Base-by-base conservation (phyloP, 495 filamentous ascomycete genomes). In the Neurospora sp. region DNA sequence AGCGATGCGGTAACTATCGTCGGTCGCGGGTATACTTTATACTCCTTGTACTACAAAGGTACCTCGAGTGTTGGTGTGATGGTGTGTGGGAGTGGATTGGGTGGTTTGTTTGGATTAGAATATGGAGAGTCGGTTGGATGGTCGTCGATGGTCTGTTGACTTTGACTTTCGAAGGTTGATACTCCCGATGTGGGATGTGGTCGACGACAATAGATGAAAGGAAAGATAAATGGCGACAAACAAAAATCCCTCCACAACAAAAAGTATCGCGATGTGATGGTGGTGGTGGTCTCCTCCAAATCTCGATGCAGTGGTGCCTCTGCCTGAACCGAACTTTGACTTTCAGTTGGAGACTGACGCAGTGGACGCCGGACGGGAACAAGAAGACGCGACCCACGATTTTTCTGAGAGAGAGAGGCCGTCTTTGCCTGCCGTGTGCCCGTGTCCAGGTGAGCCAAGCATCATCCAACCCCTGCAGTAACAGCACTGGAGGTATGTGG, bases 371-470 rank as follows among this genome's bases (percentile, higher is more conserved):
- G 31, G 70, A 59, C 31, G 27, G 70, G 39, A 40, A 44, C n/a
- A 70, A 62, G 12, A 37, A 70, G 73, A 80, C 76, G 76, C 77
- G 79, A 76, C 75, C 75, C 76, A 74, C 70, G 74, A 77, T 77
- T 79, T 80, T 82, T 78, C 72, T 76, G 54, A 16, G 5, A 35
- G 23, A 35, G 23, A 59, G 12, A 1, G 23, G 54, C 14, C 14
- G 54, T 31, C 54, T 66, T 66, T 66, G 76, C 71, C 75, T 73
- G 73, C 71, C 71, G 16, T 27, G 35, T 71, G 73, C 75, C 73
- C 12, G 54, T 59, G 71, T 69, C 59, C 72, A 69, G 70, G 35
- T 37, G 73, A 70, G 71, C 73, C 10, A 42, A 74, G 70, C 72
- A 76, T 12, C 71, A 14, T 18, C 66, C 59, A 74, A 74, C 72